These are phyloP conservation scores for Nakazawaea peltata DNA, from an alignment of 805 yeast genomes.

Conservation along the genomic window DNA sequence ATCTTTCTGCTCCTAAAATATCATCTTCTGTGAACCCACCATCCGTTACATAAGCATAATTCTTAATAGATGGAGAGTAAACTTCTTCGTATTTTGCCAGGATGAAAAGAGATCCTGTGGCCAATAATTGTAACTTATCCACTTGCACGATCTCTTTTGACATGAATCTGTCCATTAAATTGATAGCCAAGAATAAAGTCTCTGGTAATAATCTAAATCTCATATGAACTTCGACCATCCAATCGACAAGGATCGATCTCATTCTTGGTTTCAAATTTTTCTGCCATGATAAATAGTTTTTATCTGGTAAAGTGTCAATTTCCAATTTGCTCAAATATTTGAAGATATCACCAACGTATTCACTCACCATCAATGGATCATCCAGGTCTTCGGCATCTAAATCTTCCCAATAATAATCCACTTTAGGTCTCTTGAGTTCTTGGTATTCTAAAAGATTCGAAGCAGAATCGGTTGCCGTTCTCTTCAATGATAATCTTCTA, in stretches of 20 bases:
- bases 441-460: constrained; percentile 27
- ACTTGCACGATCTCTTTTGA: constrained; percentile 66
- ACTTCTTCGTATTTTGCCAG: constrained; percentile 95
- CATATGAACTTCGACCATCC: constrained; percentile 87
- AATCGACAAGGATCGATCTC: constrained; percentile 85
- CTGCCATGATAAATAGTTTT: constrained; percentile 60
- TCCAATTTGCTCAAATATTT: constrained; percentile 70
- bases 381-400: constrained; percentile 61
- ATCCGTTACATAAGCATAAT: constrained; percentile 83
- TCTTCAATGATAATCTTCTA: constrained; percentile 28
- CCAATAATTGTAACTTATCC: constrained; percentile 75
- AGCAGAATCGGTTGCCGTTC: constrained; percentile 49
- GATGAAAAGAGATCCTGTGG: constrained; percentile 77
- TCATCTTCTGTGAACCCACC: constrained; percentile 77
- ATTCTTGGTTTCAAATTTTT: constrained; percentile 67
- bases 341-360: constrained; percentile 84
- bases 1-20: constrained; percentile 76
- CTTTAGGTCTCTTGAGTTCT: constrained; percentile 22
- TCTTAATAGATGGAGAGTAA: constrained; percentile 74
- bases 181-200: constrained; percentile 74
- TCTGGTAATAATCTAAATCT: constrained; percentile 81
- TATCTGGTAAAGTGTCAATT: constrained; percentile 61
- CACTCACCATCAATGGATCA: constrained; percentile 85
- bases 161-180: constrained; percentile 83
- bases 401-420: constrained; percentile 60